Evolutionary conservation across 495 filamentous ascomycete genomes (phyloP), one percentile per base, ranked within the genome.

Genomic region (Acidiella bohemica): DNA sequence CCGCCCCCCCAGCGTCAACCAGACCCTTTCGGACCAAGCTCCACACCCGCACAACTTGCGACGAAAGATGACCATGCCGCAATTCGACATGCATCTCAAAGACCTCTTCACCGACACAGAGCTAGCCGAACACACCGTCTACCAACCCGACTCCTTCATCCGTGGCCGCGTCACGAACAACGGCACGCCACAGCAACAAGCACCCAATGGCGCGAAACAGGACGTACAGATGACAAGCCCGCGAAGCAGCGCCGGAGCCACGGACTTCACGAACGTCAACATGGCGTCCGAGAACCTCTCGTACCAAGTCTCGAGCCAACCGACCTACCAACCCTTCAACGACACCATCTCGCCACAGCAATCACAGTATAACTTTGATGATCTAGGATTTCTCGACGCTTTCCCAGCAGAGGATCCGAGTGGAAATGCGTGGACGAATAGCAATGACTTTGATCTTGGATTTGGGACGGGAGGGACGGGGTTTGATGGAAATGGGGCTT

Each of bases 21-120:
- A 43, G 40, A 38, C 48, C 51, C 39, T 30, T 33, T 35, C 10
- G 28, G 42, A 19, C 8, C 5, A 24, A 21, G 16, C 29, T 19
- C 9, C 5, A 10, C 31, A 29, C 3, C 12, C 19, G 16, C 30
- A 17, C 6, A 16, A 3, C 24, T 13, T 20, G 26, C 55, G 59
- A 38, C 42, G 50, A 42, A 54, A 63, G 28, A 42, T 47, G 10
- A 37, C 59, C 35, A 58, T 46, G 11, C 75, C 74, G 5, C 60
- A 63, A 42, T 80, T 80, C 46, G 76, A 81, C 51, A 75, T 76
- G 71, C 73, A 78, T 42, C 59, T 81, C 21, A 67, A 66, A 11
- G 75, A 79, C 39, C 59, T 73, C 9, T 67, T 71, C 48, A 51
- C 60, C 24, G 59, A 62, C 28, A 56, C 57, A 24, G 54, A 54